phyloP scores from a whole-genome alignment of 768 basidiomycete species.

The Cystoderma amianthinum region DNA sequence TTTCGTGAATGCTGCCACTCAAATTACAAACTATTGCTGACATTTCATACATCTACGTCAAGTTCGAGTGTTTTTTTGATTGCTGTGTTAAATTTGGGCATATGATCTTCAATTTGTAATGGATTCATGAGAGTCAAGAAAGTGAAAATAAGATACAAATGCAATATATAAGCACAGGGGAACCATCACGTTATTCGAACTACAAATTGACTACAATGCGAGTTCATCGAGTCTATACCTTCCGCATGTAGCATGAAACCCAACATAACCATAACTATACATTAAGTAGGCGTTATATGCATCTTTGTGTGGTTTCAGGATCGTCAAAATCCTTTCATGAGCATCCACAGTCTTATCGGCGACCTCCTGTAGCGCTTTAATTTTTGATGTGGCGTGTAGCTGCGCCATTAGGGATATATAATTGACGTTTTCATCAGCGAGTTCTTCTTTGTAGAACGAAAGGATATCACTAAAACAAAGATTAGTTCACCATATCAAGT shows the following conservation, averaged over 20 bases:
- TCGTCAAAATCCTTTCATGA: slow-evolving; percentile 15
- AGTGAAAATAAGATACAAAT: no score
- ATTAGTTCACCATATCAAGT: slow-evolving; percentile 17
- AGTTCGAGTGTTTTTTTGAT: no score
- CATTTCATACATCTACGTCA: no score
- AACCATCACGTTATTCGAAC: no score
- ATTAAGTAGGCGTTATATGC: slow-evolving; percentile 10
- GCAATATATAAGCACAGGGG: no score
- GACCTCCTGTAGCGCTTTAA: slow-evolving; percentile 14
- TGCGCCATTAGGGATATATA: slow-evolving; percentile 23
- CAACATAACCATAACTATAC: slow-evolving; percentile 15
- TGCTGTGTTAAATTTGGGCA: no score
- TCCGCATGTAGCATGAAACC: slow-evolving; percentile 13
- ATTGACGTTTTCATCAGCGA: slow-evolving; percentile 23
- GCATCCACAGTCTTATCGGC: slow-evolving; percentile 16
- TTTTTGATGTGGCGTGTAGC: slow-evolving; percentile 14
- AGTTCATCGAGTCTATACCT: slow-evolving; percentile 12
- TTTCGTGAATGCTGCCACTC: no score
- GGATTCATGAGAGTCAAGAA: no score
- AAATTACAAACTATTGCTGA: no score
- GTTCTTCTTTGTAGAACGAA: no score
- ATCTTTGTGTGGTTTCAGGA: slow-evolving; percentile 9
- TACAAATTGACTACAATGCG: no score
- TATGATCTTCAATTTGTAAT: no score
- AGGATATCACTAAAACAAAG: slow-evolving; percentile 35